Evolutionary conservation across 2,329 filamentous ascomycete species (phyloP).

Genomic region (Microcyclospora pomicola): DNA sequence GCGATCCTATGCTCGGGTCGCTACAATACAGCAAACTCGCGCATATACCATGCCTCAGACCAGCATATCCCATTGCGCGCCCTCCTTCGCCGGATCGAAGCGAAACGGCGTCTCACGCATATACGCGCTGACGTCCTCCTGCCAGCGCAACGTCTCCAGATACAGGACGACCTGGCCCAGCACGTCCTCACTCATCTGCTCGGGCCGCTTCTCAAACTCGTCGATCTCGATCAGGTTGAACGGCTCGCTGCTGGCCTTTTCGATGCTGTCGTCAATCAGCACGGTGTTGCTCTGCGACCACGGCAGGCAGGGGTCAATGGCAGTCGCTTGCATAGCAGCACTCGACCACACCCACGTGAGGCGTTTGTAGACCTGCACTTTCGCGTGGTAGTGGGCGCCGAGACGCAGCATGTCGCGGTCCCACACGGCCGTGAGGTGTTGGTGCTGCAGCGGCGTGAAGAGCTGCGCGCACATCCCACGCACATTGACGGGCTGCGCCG

Average conservation of each 20-base stretch:
- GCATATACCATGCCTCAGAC: no score
- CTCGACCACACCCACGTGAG: conserved; percentile 57
- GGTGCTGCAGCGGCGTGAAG: conserved; percentile 41
- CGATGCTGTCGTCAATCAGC: conserved; percentile 68
- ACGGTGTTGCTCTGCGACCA: conserved; percentile 84
- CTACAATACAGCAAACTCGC: no score
- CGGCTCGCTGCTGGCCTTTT: conserved; percentile 74
- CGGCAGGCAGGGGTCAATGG: conserved; percentile 27
- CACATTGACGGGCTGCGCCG: conserved; percentile 63
- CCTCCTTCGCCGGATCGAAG: no score
- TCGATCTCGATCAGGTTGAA: conserved; percentile 69
- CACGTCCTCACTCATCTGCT: conserved; percentile 29
- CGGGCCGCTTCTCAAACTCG: conserved; percentile 49
- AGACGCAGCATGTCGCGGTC: conserved; percentile 64
- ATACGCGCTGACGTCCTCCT: conserved; percentile 38
- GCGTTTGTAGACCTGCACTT: conserved; percentile 83
- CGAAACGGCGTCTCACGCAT: conserved; percentile 9
- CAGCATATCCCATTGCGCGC: no score
- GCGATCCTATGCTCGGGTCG: no score
- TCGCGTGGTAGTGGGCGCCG: conserved; percentile 49
- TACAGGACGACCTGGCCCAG: conserved; percentile 39
- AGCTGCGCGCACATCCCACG: conserved; percentile 50
- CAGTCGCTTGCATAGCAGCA: conserved; percentile 27
- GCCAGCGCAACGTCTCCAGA: conserved; percentile 36
- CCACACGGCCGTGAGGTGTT: conserved; percentile 57